phyloP scores from a whole-genome alignment of 306 rosid species.

The Adenanthera pavonina region DNA sequence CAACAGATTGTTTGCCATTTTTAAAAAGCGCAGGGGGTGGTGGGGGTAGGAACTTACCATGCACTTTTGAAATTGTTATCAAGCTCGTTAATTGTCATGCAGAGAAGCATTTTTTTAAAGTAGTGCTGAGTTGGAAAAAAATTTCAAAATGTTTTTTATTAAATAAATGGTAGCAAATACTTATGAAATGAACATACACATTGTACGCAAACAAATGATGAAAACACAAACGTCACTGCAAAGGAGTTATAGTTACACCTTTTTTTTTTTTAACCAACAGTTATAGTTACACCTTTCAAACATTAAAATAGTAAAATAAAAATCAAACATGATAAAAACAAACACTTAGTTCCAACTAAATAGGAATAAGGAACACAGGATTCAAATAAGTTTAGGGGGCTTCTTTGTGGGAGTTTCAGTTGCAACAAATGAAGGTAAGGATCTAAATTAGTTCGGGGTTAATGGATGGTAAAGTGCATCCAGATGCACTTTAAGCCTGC shows the following conservation, averaged over 20 bases:
- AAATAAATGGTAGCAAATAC: neutral
- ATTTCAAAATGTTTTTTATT: neutral
- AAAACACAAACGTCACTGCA: neutral
- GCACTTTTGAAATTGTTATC: neutral
- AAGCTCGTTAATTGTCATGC: neutral
- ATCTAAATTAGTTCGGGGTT: neutral
- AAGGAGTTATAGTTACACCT: neutral
- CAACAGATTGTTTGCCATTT: neutral
- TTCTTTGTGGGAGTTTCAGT: neutral
- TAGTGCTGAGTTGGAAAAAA: neutral
- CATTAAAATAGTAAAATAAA: neutral
- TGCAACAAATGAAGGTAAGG: neutral
- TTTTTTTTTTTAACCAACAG: too few species aligned
- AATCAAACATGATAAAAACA: neutral
- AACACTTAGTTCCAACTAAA: neutral
- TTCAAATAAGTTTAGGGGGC: too few species aligned
- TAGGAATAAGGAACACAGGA: too few species aligned
- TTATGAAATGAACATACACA: neutral
- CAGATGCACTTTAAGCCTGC: constrained; percentile 5
- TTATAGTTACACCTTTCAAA: neutral
- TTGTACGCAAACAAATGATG: neutral
- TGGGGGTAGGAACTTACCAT: too few species aligned
- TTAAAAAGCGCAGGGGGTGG: too few species aligned
- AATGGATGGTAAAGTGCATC: neutral
- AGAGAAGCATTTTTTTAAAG: neutral